These are phyloP conservation scores for Asterionellopsis glacialis DNA, from an alignment of 108 stramenopile species.

Conservation along the genomic window DNA sequence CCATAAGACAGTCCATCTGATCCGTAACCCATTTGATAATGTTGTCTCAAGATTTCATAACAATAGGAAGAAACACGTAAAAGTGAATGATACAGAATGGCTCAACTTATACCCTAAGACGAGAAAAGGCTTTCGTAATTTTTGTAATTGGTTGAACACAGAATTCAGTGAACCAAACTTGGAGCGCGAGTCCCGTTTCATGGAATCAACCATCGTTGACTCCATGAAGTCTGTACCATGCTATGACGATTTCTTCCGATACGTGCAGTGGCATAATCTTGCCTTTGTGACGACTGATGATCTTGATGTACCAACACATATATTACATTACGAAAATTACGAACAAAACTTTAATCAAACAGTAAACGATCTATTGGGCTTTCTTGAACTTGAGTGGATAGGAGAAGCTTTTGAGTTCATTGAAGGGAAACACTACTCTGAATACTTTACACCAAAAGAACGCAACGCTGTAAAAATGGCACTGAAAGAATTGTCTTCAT, in stretches of 20 bases:
- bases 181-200: slow-evolving; percentile 10
- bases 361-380: slow-evolving; percentile 39
- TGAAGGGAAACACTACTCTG: background rate
- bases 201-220: slow-evolving; percentile 12
- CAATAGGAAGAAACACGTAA: slow-evolving; percentile 25
- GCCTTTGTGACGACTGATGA: slow-evolving; percentile 41
- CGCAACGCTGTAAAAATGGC: slow-evolving; percentile 12
- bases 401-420: background rate
- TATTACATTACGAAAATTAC: slow-evolving; percentile 81
- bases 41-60: slow-evolving; percentile 69
- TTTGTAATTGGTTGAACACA: slow-evolving; percentile 22
- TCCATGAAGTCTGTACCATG: slow-evolving; percentile 50
- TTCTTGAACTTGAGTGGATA: slow-evolving; percentile 37
- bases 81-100: slow-evolving; percentile 8
- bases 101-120: slow-evolving; percentile 19
- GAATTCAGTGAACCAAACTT: slow-evolving; percentile 27
- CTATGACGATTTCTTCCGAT: slow-evolving; percentile 70
- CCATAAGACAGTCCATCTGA: slow-evolving; percentile 57
- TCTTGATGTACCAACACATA: slow-evolving; percentile 42
- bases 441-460: slow-evolving; percentile 5
- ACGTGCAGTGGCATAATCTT: slow-evolving; percentile 82
- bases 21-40: slow-evolving; percentile 68
- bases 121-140: slow-evolving; percentile 33
- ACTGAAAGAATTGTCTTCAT: slow-evolving; percentile 17
- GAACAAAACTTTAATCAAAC: slow-evolving; percentile 40